Evolutionary conservation across 164 flowering plant species (phyloP), one percentile per base, ranked within the genome.

Genomic region (Piper longum): DNA sequence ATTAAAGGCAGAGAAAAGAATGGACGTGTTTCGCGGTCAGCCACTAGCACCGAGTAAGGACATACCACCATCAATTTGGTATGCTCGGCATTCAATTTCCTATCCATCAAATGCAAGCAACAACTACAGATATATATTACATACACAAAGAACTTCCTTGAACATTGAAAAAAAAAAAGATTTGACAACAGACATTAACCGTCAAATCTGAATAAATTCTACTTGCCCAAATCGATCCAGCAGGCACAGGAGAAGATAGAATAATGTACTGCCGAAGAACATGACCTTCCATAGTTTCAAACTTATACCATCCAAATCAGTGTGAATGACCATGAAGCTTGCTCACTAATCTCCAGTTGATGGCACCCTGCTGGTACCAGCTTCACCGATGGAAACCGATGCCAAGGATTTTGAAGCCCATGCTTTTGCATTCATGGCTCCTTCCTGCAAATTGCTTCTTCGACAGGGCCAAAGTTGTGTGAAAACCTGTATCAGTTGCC

Each of bases 361-460:
- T 13, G 63, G 67, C 57, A 41, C 66, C 59, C 84, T 64, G 74
- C 84, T 79, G 11, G 81, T 69, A 77, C 86, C 81, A 54, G 85
- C 79, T 67, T 88, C 95, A 41, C 95, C 91, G 61, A 91, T 83
- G n/a, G 96, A 84, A 63, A 91, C 95, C 0, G 93, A 85, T 7
- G 89, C 98, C 43, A 88, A 70, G 8, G 98, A 91, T 70, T 91
- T 88, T 5, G 97, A 91, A 52, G 98, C 98, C 98, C 98, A 88
- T 6, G 81, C 88, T 64, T 79, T 77, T 39, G 98, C 96, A 70
- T 82, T 88, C 75, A 79, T 71, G 54, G 93, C 92, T 67, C 97
- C 92, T 74, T 75, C 96, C 76, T 85, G 96, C 76, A 92, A 69
- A 70, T 88, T 92, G 65, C 87, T 80, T 69, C 82, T 84, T 78